Percentiles rank a stretch among this genome's conserved stretches.
phyloP scores from a whole-genome alignment of 1,284 basidiomycete species.

The Cryptococcus sp. region DNA sequence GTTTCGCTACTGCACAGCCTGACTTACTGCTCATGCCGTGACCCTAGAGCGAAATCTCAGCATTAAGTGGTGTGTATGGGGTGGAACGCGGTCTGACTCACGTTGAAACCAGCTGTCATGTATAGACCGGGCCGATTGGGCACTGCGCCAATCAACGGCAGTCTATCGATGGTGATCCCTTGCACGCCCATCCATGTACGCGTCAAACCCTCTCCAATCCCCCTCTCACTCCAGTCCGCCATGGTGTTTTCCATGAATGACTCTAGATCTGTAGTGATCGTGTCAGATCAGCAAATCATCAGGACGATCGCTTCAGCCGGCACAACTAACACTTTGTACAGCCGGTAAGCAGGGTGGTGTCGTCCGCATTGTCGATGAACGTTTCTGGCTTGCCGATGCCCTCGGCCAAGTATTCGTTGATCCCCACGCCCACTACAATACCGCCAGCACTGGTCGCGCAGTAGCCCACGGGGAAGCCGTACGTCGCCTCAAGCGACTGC shows the following conservation, averaged over 20 bases:
- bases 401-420: neutral
- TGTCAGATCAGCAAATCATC: neutral
- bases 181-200: constrained; percentile 33
- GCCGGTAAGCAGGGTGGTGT: constrained; percentile 10
- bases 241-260: constrained; percentile 19
- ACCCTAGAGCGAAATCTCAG: constrained; percentile 2
- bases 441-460: constrained; percentile 23
- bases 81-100: neutral
- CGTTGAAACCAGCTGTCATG: constrained; percentile 21
- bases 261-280: constrained; percentile 1
- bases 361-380: constrained; percentile 18
- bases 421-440: constrained; percentile 22
- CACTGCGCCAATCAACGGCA: constrained; percentile 29
- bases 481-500: constrained; percentile 14
- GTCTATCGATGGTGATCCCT: constrained; percentile 24
- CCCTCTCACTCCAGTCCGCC: constrained; percentile 26
- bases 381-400: constrained; percentile 7
- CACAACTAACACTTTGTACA: constrained; percentile 2
- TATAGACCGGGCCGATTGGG: constrained; percentile 21
- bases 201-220: constrained; percentile 26
- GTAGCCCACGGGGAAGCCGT: constrained; percentile 23
- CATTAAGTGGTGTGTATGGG: neutral
- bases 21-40: constrained; percentile 21
- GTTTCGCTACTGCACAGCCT: neutral
- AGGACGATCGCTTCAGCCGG: neutral